Evolutionary conservation across 371 early-diverging fungal genomes (phyloP), one percentile per base, ranked within the genome.

Genomic region (Conidiobolus incongruus): DNA sequence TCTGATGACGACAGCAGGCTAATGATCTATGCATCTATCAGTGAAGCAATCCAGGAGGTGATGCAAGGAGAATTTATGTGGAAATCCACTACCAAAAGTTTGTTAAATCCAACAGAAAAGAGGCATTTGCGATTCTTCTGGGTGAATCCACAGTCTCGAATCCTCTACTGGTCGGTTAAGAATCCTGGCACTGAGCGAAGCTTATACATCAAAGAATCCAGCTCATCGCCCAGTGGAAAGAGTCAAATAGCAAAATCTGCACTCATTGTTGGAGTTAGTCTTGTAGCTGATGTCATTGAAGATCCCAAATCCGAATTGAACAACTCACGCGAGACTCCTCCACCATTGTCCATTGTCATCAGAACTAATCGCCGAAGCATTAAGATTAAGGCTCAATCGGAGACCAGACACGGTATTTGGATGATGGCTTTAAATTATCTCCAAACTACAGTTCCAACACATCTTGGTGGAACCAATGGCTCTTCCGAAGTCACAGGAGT

Each of bases 11-110:
- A n/a, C n/a, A n/a, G n/a, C n/a, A n/a, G n/a, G n/a, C n/a, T n/a
- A n/a, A n/a, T n/a, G n/a, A n/a, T n/a, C n/a, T n/a, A 76, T 45
- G 68, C 75, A 19, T 59, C 67, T 12, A 61, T 75, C 34, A 71
- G 80, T 22, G 62, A 72, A 31, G 7, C 35, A 15, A 35, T 35
- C 19, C 35, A 35, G 35, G 19, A 5, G 15, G n/a, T 15, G 8
- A 35, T 35, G 35, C 8, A 5, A 12, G 35, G 35, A 8, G 12
- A 35, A 15, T 35, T 35, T 16, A 5, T 35, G 12, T 35, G n/a
- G 8, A 35, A 35, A 17, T 35, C 15, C 12, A 35, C 12, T 7
- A 61, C 72, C 5, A 7, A 15, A 5, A 8, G 8, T 15, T 15
- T 35, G 12, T 15, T 35, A 15, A 6, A 15, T 15, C 64, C 61